Evolutionary conservation across 1,284 basidiomycete species (phyloP), one percentile per base, ranked within the genome.

Genomic region (Stereum hirsutum): DNA sequence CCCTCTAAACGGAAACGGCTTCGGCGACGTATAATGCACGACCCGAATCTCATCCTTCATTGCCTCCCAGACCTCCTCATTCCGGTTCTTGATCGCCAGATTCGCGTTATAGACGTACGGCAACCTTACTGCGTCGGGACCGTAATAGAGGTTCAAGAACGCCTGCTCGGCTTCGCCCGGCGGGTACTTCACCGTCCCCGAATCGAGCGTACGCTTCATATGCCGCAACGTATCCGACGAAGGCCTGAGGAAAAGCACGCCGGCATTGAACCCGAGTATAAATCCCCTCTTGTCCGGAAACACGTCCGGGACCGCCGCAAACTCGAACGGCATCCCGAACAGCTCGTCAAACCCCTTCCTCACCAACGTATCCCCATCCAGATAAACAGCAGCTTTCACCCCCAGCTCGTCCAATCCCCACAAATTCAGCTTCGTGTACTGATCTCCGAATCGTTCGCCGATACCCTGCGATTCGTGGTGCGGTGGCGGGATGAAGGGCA

Each of bases 51-150:
- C 49, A 26, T 52, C 48, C 52, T 57, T 49, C 12, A 62, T 49
- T 4, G 56, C 58, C 37, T 52, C 45, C 69, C 69, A 72, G n/a
- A 70, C 44, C 40, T 25, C 39, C 23, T 58, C 58, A 43, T 53
- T 60, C 27, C 59, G 53, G 34, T 46, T 43, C 54, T 70, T 70
- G 53, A 69, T 66, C 7, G 63, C 68, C 10, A 71, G 55, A 50
- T 70, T 70, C 42, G 58, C 65, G 52, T 70, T 70, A 53, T 71
- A 71, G 25, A 61, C 60, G 50, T 66, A 67, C 2, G 69, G 69
- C 4, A 72, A 55, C 12, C 64, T 57, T 17, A 65, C 46, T 15
- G 52, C 61, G 32, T 61, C 60, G 26, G 59, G 54, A 2, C 59
- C 63, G 43, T 65, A 71, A 50, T 65, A 70, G 19, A 64, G 50